Base-by-base conservation (phyloP, 768 basidiomycete genomes). In the Sistotremastrum suecicum region DNA sequence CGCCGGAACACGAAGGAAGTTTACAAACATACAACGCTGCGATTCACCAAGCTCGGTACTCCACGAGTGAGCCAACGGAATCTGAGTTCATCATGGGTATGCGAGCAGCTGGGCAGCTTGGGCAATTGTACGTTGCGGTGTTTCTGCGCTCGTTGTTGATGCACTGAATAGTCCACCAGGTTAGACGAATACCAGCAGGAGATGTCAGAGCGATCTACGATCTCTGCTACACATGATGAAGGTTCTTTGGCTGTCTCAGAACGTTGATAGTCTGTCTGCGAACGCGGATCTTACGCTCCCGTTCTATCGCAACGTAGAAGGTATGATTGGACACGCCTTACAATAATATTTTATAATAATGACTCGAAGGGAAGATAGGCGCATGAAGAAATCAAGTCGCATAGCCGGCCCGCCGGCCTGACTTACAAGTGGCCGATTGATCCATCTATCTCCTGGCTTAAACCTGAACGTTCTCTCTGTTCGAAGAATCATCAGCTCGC, bases 41-140 rank as follows among this genome's bases (percentile, higher is more conserved):
- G 1, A 71, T 87, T 42, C 83, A 87, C 57, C 66, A 83, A 7
- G 83, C 76, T 29, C 71, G 82, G 12, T 75, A 78, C 43, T 70
- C 74, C 1, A 64, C 66, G 3, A 60, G 64, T 39, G 81, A 82
- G 53, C 72, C 79, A 37, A 74, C 71, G 0, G 80, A 83, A 57
- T 67, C 65, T 34, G 85, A 87, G 60, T 87, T 78, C 56, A 64
- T 70, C 42, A 55, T 70, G 3, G 84, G 82, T 5, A 68, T 83
- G 53, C 61, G 62, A 33, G 81, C 80, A 5, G 79, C 75, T 3
- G 60, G 67, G 38, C 72, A 74, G 53, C 81, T 89, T 35, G 65
- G 71, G 54, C 68, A 64, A 50, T 71, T 74, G 86, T 83, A 46
- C 48, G 77, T 50, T 11, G 1, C 12, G n/a, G 35, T 37, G 38